Evolutionary conservation across 495 filamentous ascomycete species (phyloP).

Genomic region (Aspergillus diversus): DNA sequence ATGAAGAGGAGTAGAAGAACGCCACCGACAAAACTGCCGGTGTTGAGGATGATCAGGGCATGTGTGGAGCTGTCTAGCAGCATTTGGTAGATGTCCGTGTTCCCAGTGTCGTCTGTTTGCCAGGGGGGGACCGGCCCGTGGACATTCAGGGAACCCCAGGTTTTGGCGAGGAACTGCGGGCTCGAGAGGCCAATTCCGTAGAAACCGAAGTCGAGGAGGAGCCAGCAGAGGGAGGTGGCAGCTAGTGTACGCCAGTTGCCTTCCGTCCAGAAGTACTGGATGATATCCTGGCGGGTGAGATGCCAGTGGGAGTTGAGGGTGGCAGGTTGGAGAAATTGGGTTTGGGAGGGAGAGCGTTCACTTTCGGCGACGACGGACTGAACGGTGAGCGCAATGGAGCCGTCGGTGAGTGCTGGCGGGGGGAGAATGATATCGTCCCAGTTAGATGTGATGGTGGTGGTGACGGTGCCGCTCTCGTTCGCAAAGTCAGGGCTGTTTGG

Average conservation of each 20-base stretch:
- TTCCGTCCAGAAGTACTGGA: conserved; percentile 52
- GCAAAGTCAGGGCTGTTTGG: conserved; percentile 10
- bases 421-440: conserved; percentile 26
- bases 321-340: conserved; percentile 35
- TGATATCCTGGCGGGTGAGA: conserved; percentile 44
- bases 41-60: conserved; percentile 46
- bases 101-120: conserved; percentile 39
- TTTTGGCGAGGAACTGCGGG: conserved; percentile 46
- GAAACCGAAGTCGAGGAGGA: conserved; percentile 59
- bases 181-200: conserved; percentile 59
- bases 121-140: conserved; percentile 35
- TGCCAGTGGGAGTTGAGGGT: conserved; percentile 51
- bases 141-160: conserved; percentile 45
- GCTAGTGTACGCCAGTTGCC: conserved; percentile 57
- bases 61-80: conserved; percentile 44
- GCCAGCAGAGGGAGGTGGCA: conserved; percentile 54
- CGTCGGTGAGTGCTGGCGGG: conserved; percentile 30
- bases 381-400: conserved; percentile 33
- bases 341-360: conserved; percentile 25
- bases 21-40: conserved; percentile 52
- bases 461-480: conserved; percentile 2
- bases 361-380: conserved; percentile 25
- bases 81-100: conserved; percentile 42
- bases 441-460: conserved; percentile 17
- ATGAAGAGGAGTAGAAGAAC: conserved; percentile 48